A percentile compares a stretch with the other conserved stretches of the same genome.
These are phyloP conservation scores for Passalora sequoiae DNA, from an alignment of 2,329 filamentous ascomycete genomes.

Conservation along the genomic window DNA sequence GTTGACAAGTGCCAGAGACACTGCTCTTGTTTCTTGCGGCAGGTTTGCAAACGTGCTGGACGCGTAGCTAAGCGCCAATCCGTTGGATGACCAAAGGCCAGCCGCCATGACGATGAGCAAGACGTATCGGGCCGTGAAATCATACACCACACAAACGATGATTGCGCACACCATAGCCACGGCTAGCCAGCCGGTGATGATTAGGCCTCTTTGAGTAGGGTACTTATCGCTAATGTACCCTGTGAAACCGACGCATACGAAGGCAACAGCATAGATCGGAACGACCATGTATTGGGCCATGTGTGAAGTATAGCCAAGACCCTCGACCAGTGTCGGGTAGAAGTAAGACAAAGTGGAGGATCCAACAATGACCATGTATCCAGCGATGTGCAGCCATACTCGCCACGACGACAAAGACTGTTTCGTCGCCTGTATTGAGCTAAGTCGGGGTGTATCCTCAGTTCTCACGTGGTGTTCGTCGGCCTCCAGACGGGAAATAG, in stretches of 20 bases:
- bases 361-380: conserved; percentile 49
- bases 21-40: conserved; percentile 31
- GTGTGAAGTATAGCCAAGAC: conserved; percentile 45
- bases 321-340: conserved; percentile 50
- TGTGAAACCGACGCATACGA: conserved; percentile 45
- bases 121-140: conserved; percentile 51
- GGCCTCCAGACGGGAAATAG: conserved; percentile 42
- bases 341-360: conserved; percentile 52
- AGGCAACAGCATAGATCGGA: conserved; percentile 49
- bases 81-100: conserved; percentile 52
- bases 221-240: conserved; percentile 47
- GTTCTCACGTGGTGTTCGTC: conserved; percentile 38
- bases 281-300: conserved; percentile 48
- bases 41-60: conserved; percentile 49
- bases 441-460: conserved; percentile 31
- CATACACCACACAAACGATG: conserved; percentile 42
- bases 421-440: conserved; percentile 37
- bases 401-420: conserved; percentile 43
- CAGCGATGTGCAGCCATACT: conserved; percentile 46
- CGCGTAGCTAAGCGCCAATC: conserved; percentile 48
- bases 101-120: conserved; percentile 54
- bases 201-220: conserved; percentile 43
- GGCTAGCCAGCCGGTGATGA: conserved; percentile 47
- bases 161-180: conserved; percentile 38
- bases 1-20: conserved; percentile 28